Base-by-base conservation (phyloP, 2,329 filamentous ascomycete species). In the Cephalotrichum gorgonifer region DNA sequence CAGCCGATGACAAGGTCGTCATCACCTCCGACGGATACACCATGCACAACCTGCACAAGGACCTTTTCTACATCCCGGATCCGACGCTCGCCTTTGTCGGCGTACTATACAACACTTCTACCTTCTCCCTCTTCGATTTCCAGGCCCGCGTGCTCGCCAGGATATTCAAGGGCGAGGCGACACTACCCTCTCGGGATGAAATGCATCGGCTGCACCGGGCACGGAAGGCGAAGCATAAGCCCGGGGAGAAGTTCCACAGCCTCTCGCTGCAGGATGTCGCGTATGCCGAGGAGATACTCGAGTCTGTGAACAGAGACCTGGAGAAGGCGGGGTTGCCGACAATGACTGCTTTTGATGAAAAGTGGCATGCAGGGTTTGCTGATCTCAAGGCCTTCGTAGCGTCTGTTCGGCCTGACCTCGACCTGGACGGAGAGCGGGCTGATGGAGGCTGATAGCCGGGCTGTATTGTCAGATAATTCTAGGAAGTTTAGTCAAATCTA, bases 11-110 rank as follows among this genome's bases (percentile, higher is more conserved):
- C 2, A 72, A 71, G 12, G 76, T 80, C 58, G 66, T 47, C 31
- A 27, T 35, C 31, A 47, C 44, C 20, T 38, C 44, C 2, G 44
- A 47, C 22, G 44, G 44, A 8, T 38, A 39, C 30, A 47, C 31
- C 14, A n/a, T 72, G 4, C 83, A 86, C 56, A 86, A 86, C 54
- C 65, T 86, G 2, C 78, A 86, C 66, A 78, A 78, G 51, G 83
- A 87, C 58, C 80, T 86, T 14, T 86, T 84, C 58, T 86, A 85
- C 61, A 85, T 85, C 41, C 72, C 73, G 0, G 81, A 86, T 52
- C 80, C 82, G 0, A 76, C 78, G 0, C 65, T 86, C 1, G 66
- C 71, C 0, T 86, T 86, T 53, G 66, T 86, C 17, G 83, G 83
- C 0, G 75, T 82, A 0, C 81, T 79, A 0, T 85, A 79, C 56